Percentiles rank a stretch among this genome's conserved stretches.
phyloP scores from a whole-genome alignment of 768 basidiomycete genomes.

The Leucogyrophana mollusca region DNA sequence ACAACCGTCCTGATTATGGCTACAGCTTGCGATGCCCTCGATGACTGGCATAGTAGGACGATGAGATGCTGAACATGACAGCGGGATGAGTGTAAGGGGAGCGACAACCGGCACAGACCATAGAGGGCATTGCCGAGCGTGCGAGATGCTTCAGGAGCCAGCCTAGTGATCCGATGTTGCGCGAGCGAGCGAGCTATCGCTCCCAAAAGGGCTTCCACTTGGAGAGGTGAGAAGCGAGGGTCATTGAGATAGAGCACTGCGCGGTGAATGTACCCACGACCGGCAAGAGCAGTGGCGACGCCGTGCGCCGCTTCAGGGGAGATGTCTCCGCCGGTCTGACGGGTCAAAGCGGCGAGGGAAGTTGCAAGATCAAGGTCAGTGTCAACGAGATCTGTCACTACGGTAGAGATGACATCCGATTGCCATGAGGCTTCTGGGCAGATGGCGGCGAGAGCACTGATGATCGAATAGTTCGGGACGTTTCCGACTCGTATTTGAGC shows the following conservation, averaged over 20 bases:
- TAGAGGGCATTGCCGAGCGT: constrained; percentile 34
- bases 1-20: constrained; percentile 41
- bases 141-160: constrained; percentile 28
- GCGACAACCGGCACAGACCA: constrained; percentile 32
- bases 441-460: constrained; percentile 24
- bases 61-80: constrained; percentile 45
- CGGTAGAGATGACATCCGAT: constrained; percentile 22
- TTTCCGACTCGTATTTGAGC: constrained; percentile 28
- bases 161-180: constrained; percentile 27
- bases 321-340: constrained; percentile 17
- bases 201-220: constrained; percentile 36
- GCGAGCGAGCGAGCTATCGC: constrained; percentile 39
- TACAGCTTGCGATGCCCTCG: constrained; percentile 34
- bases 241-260: constrained; percentile 36
- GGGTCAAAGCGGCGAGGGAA: constrained; percentile 33
- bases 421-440: constrained; percentile 24
- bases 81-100: constrained; percentile 41
- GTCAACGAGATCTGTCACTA: constrained; percentile 17
- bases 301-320: constrained; percentile 20
- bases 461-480: constrained; percentile 26
- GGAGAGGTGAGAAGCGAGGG: constrained; percentile 24
- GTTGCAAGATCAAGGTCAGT: constrained; percentile 31
- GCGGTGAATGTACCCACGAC: constrained; percentile 20
- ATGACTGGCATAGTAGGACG: constrained; percentile 35
- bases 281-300: constrained; percentile 30